Percentiles rank a stretch among this genome's conserved stretches.
phyloP scores from a whole-genome alignment of 2,329 filamentous ascomycete species.

The Aspergillus sp. region DNA sequence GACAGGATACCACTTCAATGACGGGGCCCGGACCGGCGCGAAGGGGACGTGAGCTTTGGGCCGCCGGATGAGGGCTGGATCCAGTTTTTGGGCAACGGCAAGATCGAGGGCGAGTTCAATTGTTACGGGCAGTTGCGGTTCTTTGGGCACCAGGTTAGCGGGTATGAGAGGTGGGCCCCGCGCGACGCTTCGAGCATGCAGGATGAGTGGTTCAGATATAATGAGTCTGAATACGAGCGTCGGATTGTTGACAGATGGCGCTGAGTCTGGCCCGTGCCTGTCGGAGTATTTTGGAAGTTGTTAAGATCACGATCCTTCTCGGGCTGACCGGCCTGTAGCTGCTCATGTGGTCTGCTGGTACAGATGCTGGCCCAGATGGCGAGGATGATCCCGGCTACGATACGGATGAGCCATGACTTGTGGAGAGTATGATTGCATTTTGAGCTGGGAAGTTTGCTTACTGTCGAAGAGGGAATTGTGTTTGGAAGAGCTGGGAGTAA shows the following conservation, averaged over 20 bases:
- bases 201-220: constrained; percentile 3
- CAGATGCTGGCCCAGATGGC: not conserved
- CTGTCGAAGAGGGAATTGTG: no score
- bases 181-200: constrained; percentile 1
- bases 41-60: constrained; percentile 12
- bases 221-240: constrained; percentile 1
- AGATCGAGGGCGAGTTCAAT: constrained; percentile 6
- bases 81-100: constrained; percentile 8
- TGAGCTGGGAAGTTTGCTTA: no score
- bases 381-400: not conserved
- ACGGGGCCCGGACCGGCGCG: constrained; percentile 9
- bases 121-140: constrained; percentile 3
- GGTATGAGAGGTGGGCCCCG: constrained; percentile 1
- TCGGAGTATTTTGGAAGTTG: not conserved
- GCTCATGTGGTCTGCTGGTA: not conserved
- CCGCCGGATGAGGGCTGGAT: constrained; percentile 4
- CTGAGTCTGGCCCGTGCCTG: not conserved
- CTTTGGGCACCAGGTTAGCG: constrained; percentile 2
- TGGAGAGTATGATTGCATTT: not conserved
- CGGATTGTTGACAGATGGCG: not conserved
- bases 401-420: not conserved
- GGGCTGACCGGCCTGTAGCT: not conserved
- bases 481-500: no score
- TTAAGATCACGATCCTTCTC: not conserved
- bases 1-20: constrained; percentile 6